Evolutionary conservation across 1,284 basidiomycete species (phyloP), one percentile per base, ranked within the genome.

Genomic region (Earliella scabrosa): DNA sequence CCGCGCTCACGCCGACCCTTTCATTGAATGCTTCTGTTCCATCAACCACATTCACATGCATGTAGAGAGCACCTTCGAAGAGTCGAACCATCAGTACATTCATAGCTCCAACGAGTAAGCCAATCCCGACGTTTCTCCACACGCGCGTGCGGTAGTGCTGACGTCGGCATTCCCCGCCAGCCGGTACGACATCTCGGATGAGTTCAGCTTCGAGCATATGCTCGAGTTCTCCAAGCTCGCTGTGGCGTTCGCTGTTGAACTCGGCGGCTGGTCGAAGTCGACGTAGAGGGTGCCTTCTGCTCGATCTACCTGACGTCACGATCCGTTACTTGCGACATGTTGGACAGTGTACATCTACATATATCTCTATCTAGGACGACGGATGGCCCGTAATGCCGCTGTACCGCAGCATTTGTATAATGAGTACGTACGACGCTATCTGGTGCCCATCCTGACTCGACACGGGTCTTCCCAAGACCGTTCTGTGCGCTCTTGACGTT

Each of bases 181-280:
- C 69, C 86, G 88, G 45, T 90, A 92, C 63, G 90, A 96, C 70
- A 82, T 93, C 63, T 91, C 89, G 2, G 78, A 85, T 21, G 95
- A 95, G 71, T 97, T 97, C 75, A 92, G 88, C 66, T 93, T 93
- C 66, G 70, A 75, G 2, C 88, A 95, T 68, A 90, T 92, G 86
- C 71, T 92, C 29, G 85, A 94, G 69, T 97, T 97, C 75, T 92
- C 92, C 58, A 97, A 97, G 79, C 80, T 97, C 44, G 91, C 90
- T 13, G 86, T 92, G 16, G 92, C 89, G 0, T 93, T 92, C 66
- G 90, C 87, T 6, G 82, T 95, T 60, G 95, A 92, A 74, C 80
- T 95, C 39, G 85, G 83, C 47, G 82, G 82, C 34, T 80, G 82
- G 78, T 60, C 57, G 23, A 67, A 68, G 62, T 59, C 66, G 35